Base-by-base conservation (phyloP, 768 basidiomycete species). In the Mycena galopus region DNA sequence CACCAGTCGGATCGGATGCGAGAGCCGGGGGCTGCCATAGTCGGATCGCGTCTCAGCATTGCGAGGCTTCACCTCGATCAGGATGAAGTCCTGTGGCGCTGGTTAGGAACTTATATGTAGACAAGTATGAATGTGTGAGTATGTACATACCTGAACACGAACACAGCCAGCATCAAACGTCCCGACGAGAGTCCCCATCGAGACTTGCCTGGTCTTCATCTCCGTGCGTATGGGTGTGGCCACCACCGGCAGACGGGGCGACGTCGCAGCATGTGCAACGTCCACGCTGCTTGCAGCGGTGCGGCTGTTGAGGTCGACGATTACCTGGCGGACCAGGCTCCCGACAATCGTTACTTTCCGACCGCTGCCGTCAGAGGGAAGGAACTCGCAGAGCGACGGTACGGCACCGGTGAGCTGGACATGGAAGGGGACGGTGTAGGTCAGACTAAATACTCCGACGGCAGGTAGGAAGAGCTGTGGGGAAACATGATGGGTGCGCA, bases 1-100 rank as follows among this genome's bases (percentile, higher is more conserved):
- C 4, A 75, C 74, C 19, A 75, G 67, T 59, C 59, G 65, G 55
- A 75, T 69, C 32, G 74, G 66, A 51, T 75, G 74, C 57, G 63
- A 69, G 14, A 56, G 27, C 16, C 71, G 47, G 6, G 72, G 25
- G 16, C 56, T 66, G 16, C 21, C 16, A 25, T 65, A 75, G 25
- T 69, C 44, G 29, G 29, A 23, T 2, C 47, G n/a, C 3, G 39
- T 53, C 50, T 32, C 19, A 2, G 27, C 12, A 37, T 63, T 27
- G 4, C 10, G 51, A 5, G 74, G 74, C 19, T n/a, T 32, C 4
- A 75, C 53, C 50, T 75, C 67, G 33, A 75, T n/a, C 29, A 69
- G 35, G 17, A 75, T 14, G 37, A 75, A 75, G 63, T 75, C 74
- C 67, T 72, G 11, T 59, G 10, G 9, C 19, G 14, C n/a, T 25